These are phyloP conservation scores for Cryphonectria radicalis DNA, from an alignment of 2,329 filamentous ascomycete species.

Conservation along the genomic window DNA sequence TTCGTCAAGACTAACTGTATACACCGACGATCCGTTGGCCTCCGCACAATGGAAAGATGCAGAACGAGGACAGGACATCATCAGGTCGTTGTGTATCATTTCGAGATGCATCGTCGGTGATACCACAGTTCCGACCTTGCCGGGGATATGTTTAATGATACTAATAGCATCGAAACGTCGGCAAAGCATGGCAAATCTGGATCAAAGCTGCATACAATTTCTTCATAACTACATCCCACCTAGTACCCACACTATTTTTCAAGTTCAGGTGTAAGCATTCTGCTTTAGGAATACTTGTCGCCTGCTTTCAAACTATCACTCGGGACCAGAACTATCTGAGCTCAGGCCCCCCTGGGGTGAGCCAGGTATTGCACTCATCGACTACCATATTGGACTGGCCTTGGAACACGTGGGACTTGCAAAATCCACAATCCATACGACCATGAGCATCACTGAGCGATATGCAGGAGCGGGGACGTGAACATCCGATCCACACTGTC, in stretches of 20 bases:
- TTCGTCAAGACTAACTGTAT: neutral
- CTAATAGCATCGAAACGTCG: neutral
- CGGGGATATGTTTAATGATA: neutral
- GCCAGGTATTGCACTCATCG: neutral
- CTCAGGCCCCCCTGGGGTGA: neutral
- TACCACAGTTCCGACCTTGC: neutral
- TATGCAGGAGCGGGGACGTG: slow-evolving; percentile 2
- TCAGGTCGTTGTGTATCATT: neutral
- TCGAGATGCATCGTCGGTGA: neutral
- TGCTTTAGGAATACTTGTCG: slow-evolving; percentile 1
- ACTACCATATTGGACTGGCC: neutral
- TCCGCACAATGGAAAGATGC: neutral
- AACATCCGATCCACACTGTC: neutral
- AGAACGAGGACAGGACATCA: neutral
- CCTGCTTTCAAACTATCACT: neutral
- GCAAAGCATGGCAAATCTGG: neutral
- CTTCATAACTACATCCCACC: neutral
- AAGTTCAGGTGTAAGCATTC: neutral
- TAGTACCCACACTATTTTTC: neutral
- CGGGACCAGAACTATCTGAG: neutral
- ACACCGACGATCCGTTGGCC: neutral
- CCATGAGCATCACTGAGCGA: neutral
- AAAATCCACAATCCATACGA: neutral
- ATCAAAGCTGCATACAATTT: neutral
- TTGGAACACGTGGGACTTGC: neutral